Evolutionary conservation across 345 rosid species (phyloP).

Genomic region (Conringia planisiliqua): DNA sequence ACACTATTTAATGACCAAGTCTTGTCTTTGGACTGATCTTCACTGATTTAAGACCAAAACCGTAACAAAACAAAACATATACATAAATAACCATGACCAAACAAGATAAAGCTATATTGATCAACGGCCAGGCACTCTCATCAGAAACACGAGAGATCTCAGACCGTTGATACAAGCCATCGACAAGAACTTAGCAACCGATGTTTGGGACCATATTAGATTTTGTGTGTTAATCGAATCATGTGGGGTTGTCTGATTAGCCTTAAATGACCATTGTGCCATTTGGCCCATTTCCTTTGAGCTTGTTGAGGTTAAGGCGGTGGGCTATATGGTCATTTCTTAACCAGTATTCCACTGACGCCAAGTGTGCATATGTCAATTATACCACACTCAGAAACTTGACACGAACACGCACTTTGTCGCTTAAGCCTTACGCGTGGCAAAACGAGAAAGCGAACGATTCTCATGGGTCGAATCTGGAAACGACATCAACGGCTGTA

Average conservation of each 20-base stretch:
- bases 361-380: conserved; percentile 20
- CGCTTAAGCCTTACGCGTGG: neutral
- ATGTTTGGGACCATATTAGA: conserved; percentile 25
- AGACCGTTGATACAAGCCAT: conserved; percentile 10
- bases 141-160: neutral
- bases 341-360: neutral
- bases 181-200: conserved; percentile 22
- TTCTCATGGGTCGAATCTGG: neutral
- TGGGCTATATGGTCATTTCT: conserved; percentile 4
- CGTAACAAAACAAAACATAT: conserved; percentile 12
- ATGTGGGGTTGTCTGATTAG: conserved; percentile 27
- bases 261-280: neutral
- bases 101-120: conserved; percentile 1
- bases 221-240: conserved; percentile 30
- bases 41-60: conserved; percentile 16
- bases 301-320: neutral
- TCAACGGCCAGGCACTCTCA: conserved; percentile 32
- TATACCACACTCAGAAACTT: neutral
- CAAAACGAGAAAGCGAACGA: neutral
- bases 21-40: conserved; percentile 17
- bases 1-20: conserved; percentile 14
- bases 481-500: conserved; percentile 2
- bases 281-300: neutral
- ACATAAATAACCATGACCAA: conserved; percentile 34
- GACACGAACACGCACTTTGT: conserved; percentile 21